A percentile compares a stretch with the other conserved stretches of the same genome.
Conservation (phyloP, 2,329 filamentous ascomycete genomes). For the Colletotrichum kahawae region DNA sequence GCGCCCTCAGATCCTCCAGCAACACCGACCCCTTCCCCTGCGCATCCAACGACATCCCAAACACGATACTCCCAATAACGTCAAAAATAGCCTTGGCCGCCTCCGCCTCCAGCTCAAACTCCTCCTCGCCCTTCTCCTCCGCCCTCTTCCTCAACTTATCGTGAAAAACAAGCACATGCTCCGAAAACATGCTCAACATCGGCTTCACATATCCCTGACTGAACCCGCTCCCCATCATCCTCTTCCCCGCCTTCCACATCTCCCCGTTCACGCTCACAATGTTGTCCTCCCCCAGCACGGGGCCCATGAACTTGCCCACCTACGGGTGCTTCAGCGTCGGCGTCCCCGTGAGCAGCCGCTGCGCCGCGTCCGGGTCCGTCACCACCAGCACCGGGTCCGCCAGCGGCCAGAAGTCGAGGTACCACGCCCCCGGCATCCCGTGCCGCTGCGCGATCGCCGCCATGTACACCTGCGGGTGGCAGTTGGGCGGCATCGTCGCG, state of each 20-base stretch:
- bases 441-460: constrained; percentile 25
- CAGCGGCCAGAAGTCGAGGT: constrained; percentile 34
- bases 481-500: constrained; percentile 23
- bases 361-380: constrained; percentile 27
- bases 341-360: constrained; percentile 25
- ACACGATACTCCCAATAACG: constrained; percentile 24
- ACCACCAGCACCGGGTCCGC: constrained; percentile 28
- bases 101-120: constrained; percentile 25
- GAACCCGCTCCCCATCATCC: constrained; percentile 31
- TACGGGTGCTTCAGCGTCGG: constrained; percentile 21
- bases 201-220: constrained; percentile 26
- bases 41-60: constrained; percentile 22
- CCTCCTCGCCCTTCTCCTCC: background rate
- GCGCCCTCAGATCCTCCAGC: constrained; percentile 17
- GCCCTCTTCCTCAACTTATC: constrained; percentile 14
- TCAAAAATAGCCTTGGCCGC: constrained; percentile 28
- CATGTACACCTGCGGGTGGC: constrained; percentile 25
- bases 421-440: constrained; percentile 33
- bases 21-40: constrained; percentile 20
- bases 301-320: constrained; percentile 22
- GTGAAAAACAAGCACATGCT: constrained; percentile 27
- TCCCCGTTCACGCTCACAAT: constrained; percentile 28
- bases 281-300: constrained; percentile 24
- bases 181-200: constrained; percentile 25
- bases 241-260: constrained; percentile 32